Conservation (phyloP, 768 basidiomycete species). For the Suillus decipiens region DNA sequence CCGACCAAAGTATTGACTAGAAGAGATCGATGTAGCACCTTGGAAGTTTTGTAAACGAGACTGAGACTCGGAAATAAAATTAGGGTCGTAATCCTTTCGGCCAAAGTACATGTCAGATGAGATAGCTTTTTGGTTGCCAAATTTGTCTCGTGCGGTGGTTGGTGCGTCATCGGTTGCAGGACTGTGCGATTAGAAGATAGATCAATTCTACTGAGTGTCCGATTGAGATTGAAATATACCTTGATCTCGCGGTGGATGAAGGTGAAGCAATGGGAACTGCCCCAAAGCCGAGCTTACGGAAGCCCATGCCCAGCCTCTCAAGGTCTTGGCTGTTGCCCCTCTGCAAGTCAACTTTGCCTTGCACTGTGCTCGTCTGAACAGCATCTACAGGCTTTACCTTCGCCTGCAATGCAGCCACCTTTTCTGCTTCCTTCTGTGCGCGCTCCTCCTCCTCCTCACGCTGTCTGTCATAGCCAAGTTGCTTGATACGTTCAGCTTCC, state of each 20-base stretch:
- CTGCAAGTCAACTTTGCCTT: constrained; percentile 33
- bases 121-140: constrained; percentile 91
- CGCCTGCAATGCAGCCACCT: constrained; percentile 30
- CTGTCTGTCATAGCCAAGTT: constrained; percentile 88
- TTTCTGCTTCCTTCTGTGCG: constrained; percentile 62
- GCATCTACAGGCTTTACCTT: constrained; percentile 33
- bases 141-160: constrained; percentile 86
- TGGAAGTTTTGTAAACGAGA: constrained; percentile 80
- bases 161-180: constrained; percentile 55
- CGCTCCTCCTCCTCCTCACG: constrained; percentile 84
- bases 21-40: constrained; percentile 92
- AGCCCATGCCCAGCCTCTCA: constrained; percentile 64
- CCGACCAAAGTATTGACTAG: constrained; percentile 94
- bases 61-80: constrained; percentile 72
- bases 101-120: constrained; percentile 99
- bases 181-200: constrained; percentile 15
- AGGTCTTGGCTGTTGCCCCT: constrained; percentile 50
- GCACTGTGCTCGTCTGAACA: constrained; percentile 25
- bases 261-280: constrained; percentile 68
- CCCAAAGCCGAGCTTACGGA: constrained; percentile 83
- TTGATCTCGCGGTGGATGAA: constrained; percentile 46
- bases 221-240: constrained; percentile 22
- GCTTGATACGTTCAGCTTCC: constrained; percentile 90
- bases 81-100: constrained; percentile 82
- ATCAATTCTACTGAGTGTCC: constrained; percentile 3